A percentile compares a stretch with the other conserved stretches of the same genome.
Evolutionary conservation across 306 rosid species (phyloP).

Genomic region (Neltuma alba): DNA sequence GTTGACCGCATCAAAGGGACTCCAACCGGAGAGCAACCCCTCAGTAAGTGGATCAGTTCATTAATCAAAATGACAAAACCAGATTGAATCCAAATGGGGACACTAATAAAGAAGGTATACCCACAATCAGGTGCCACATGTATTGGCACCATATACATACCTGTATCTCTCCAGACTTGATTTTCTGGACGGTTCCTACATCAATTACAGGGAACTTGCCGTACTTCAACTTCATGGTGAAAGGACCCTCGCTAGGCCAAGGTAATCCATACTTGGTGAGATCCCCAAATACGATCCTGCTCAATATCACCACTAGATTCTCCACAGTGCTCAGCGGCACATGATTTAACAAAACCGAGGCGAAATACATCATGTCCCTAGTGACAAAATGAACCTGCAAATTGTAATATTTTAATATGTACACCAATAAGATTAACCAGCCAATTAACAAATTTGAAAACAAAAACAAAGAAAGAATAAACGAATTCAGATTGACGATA

Average conservation of each 20-base stretch:
- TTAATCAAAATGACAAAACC: background rate
- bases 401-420: background rate
- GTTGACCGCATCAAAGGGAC: background rate
- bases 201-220: background rate
- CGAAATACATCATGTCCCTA: slow-evolving; percentile 57
- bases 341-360: slow-evolving; percentile 37
- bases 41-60: no score
- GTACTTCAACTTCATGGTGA: slow-evolving; percentile 10
- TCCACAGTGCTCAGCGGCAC: background rate
- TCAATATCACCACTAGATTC: background rate
- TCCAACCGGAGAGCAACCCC: background rate
- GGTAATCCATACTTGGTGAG: background rate
- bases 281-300: background rate
- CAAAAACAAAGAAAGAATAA: background rate
- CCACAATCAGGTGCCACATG: background rate
- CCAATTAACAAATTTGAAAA: background rate
- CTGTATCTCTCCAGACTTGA: slow-evolving; percentile 3
- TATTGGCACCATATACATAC: background rate
- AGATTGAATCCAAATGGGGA: background rate
- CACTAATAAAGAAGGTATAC: background rate
- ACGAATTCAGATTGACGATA: background rate
- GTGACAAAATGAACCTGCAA: slow-evolving; percentile 65
- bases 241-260: slow-evolving; percentile 3
- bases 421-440: background rate
- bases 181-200: background rate